phyloP scores from a whole-genome alignment of 75 land plant species.

The Pseudotsuga menziesii region DNA sequence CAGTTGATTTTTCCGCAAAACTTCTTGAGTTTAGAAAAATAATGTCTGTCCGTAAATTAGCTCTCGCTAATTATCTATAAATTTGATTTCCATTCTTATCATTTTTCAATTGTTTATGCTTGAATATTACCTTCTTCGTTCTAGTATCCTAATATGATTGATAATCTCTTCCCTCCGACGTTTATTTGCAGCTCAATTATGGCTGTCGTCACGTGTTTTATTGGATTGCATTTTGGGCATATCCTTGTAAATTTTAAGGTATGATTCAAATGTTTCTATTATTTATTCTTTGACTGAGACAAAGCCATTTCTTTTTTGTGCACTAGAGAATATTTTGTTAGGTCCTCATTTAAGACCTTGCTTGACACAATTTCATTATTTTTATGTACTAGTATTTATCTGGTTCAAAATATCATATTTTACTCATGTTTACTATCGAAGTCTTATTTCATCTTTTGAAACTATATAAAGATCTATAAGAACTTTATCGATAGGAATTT shows the following conservation, averaged over 20 bases:
- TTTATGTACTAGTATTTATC: not conserved
- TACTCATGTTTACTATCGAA: not conserved
- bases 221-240: conserved; percentile 68
- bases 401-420: not conserved
- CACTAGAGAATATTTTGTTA: not conserved
- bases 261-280: not conserved
- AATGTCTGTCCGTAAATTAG: too few relatives aligned
- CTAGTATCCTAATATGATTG: too few relatives aligned
- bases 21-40: too few relatives aligned
- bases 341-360: not conserved
- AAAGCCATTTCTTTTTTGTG: not conserved
- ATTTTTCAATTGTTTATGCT: too few relatives aligned
- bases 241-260: conserved; percentile 46
- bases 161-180: not conserved
- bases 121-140: too few relatives aligned
- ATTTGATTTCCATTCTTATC: too few relatives aligned
- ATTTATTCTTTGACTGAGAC: not conserved
- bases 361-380: too few relatives aligned
- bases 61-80: too few relatives aligned
- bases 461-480: not conserved
- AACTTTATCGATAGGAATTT: not conserved
- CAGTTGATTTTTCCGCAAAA: too few relatives aligned
- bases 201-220: conserved; percentile 51
- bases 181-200: conserved; percentile 35
- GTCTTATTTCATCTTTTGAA: not conserved